Evolutionary conservation across 495 filamentous ascomycete genomes (phyloP).

Genomic region (Aspergillus ellipticus): DNA sequence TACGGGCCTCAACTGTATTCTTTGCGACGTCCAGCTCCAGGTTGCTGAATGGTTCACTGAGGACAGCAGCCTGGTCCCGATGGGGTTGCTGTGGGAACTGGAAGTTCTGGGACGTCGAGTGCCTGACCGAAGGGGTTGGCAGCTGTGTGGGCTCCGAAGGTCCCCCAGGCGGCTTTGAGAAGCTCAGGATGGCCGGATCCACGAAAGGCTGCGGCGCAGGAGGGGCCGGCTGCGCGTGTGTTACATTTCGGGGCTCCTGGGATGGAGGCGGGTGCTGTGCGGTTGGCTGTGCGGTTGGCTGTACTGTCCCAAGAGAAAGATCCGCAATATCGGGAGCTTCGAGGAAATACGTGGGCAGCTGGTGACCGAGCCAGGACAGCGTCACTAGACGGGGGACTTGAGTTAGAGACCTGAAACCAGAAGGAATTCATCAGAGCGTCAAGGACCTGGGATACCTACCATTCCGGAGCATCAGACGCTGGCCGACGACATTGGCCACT

Average conservation of each 20-base stretch:
- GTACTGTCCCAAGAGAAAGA: constrained; percentile 39
- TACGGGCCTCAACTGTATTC: constrained; percentile 5
- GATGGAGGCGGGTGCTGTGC: constrained; percentile 25
- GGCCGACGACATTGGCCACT: constrained; percentile 68
- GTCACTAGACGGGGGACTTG: constrained; percentile 30
- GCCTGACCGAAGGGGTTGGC: constrained; percentile 3
- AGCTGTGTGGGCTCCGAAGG: constrained; percentile 3
- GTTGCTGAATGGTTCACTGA: constrained; percentile 43
- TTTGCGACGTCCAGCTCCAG: constrained; percentile 32
- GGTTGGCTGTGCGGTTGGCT: constrained; percentile 23
- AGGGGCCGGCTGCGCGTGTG: constrained; percentile 7
- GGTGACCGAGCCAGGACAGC: constrained; percentile 48
- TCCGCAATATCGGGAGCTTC: constrained; percentile 57
- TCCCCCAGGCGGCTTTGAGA: constrained; percentile 29
- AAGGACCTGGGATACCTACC: constrained; percentile 48
- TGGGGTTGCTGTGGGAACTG: constrained; percentile 9
- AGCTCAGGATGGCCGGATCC: constrained; percentile 56
- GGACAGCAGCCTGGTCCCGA: constrained; percentile 19
- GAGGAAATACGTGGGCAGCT: constrained; percentile 45
- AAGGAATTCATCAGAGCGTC: not conserved
- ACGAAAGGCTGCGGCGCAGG: constrained; percentile 36
- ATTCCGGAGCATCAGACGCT: constrained; percentile 70
- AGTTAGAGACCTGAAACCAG: not conserved
- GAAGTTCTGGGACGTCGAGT: constrained; percentile 1
- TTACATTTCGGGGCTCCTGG: constrained; percentile 7